phyloP scores from a whole-genome alignment of 768 basidiomycete species.

The Suillus ampliporus region DNA sequence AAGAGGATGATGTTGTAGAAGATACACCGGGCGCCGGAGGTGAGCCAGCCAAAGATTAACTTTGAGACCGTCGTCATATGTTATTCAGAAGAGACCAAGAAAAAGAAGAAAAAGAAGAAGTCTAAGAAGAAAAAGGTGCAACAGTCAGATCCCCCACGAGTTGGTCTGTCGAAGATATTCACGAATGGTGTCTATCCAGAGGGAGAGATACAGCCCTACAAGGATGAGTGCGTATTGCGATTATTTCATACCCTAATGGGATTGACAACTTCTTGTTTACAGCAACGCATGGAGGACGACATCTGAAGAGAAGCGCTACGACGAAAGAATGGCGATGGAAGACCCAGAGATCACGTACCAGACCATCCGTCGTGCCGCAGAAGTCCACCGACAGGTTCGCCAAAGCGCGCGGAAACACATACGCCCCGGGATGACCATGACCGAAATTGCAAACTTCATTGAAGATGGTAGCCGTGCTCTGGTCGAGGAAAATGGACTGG shows the following conservation, averaged over 20 bases:
- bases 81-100: constrained; percentile 50
- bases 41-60: constrained; percentile 21
- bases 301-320: constrained; percentile 86
- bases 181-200: constrained; percentile 86
- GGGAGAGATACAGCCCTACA: constrained; percentile 91
- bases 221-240: constrained; percentile 74
- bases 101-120: constrained; percentile 96
- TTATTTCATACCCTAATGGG: background rate
- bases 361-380: constrained; percentile 89
- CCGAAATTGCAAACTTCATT: constrained; percentile 90
- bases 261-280: constrained; percentile 14
- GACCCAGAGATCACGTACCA: constrained; percentile 89
- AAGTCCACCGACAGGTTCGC: constrained; percentile 94
- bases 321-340: constrained; percentile 77
- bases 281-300: constrained; percentile 90
- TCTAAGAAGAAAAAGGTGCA: constrained; percentile 81
- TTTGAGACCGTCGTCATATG: background rate
- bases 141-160: constrained; percentile 91
- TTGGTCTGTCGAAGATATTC: constrained; percentile 90
- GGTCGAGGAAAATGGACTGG: constrained; percentile 88
- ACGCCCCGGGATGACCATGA: constrained; percentile 92
- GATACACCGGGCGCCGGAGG: constrained; percentile 29
- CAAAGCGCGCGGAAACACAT: constrained; percentile 81
- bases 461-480: constrained; percentile 91
- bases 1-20: constrained; percentile 37